Conservation (phyloP, 768 basidiomycete species). For the Mycena capillaripes region DNA sequence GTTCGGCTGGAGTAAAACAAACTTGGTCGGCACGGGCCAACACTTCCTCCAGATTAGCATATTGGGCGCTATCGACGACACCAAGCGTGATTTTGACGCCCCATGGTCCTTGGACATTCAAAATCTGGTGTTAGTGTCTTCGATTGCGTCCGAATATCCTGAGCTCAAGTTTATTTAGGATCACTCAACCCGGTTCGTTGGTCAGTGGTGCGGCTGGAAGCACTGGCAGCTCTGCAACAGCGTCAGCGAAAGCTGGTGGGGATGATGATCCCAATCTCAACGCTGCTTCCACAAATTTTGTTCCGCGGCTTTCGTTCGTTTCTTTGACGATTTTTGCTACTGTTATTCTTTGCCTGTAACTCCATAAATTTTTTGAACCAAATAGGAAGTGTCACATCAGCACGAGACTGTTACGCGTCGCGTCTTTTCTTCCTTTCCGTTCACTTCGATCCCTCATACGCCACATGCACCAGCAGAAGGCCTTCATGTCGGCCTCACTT, state of each 20-base stretch:
- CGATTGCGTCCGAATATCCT: background rate
- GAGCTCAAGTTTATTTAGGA: background rate
- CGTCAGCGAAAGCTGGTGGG: background rate
- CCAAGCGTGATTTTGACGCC: background rate
- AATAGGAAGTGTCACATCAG: background rate
- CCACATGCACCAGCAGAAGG: too few species aligned
- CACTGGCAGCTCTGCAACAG: background rate
- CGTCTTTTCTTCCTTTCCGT: background rate
- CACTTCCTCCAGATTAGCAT: background rate
- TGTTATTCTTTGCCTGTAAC: background rate
- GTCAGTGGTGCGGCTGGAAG: background rate
- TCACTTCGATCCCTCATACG: too few species aligned
- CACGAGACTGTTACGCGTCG: background rate
- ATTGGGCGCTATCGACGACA: background rate
- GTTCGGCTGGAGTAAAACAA: constrained; percentile 4
- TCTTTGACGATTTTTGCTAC: background rate
- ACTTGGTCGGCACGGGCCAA: background rate
- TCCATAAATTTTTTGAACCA: too few species aligned
- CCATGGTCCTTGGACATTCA: constrained; percentile 3
- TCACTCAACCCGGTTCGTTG: background rate
- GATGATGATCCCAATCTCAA: too few species aligned
- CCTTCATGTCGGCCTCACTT: background rate
- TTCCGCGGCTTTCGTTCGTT: background rate
- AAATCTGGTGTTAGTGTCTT: background rate
- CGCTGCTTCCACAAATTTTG: background rate